Evolutionary conservation across 202 grass and related monocot species (phyloP).

Genomic region (Saccharum hybrid): DNA sequence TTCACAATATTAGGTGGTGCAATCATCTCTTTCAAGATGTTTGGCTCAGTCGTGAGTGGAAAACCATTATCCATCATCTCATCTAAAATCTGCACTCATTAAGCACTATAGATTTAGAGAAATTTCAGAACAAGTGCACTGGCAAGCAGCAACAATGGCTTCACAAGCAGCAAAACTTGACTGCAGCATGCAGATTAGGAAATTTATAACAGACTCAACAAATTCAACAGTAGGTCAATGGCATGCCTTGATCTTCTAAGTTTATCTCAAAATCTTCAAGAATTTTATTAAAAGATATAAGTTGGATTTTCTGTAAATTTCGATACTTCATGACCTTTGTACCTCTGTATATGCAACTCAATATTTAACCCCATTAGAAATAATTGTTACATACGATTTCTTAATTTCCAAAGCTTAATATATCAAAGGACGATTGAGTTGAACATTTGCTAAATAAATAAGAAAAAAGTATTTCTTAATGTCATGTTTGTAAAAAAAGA

Average conservation of each 20-base stretch:
- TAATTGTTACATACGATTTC: conserved; percentile 14
- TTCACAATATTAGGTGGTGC: conserved; percentile 72
- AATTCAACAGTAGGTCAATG: neutral
- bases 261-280: neutral
- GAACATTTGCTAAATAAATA: conserved; percentile 14
- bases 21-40: conserved; percentile 85
- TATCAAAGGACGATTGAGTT: neutral
- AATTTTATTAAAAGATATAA: neutral
- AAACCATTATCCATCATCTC: conserved; percentile 99
- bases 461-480: neutral
- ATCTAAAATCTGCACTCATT: conserved; percentile 73
- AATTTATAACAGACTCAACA: conserved; percentile 22
- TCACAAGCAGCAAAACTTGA: conserved; percentile 29
- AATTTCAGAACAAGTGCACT: neutral
- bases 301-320: conserved; percentile 4
- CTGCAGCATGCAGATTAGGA: conserved; percentile 16
- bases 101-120: conserved; percentile 40
- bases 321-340: conserved; percentile 12
- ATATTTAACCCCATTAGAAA: neutral
- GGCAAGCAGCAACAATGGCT: neutral
- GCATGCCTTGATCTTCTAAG: neutral
- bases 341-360: conserved; percentile 6
- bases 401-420: conserved; percentile 1
- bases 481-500: neutral
- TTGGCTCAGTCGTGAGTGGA: conserved; percentile 92